Evolutionary conservation across 371 early-diverging fungal genomes (phyloP).

Genomic region (Syncephalastrum racemosum): DNA sequence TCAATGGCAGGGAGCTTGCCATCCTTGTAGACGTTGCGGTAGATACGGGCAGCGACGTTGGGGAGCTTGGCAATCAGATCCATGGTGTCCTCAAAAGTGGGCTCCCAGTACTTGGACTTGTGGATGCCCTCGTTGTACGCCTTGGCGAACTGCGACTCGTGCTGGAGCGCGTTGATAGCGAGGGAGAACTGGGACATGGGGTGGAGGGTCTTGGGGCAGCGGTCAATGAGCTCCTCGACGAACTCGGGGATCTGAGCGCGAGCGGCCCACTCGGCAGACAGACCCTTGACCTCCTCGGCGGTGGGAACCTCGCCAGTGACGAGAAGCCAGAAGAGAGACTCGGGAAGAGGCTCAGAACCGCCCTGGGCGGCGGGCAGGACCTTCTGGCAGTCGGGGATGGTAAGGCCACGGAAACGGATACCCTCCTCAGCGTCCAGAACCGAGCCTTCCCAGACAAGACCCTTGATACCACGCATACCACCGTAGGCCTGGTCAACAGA

Average conservation of each 20-base stretch:
- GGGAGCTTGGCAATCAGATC: constrained; percentile 98
- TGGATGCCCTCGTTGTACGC: constrained; percentile 93
- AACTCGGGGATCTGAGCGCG: constrained; percentile 88
- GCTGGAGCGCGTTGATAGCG: constrained; percentile 95
- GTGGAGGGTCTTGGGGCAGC: constrained; percentile 97
- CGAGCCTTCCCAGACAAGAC: constrained; percentile 97
- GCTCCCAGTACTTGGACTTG: constrained; percentile 97
- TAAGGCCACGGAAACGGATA: constrained; percentile 96
- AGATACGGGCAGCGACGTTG: constrained; percentile 95
- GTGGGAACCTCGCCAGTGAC: constrained; percentile 98
- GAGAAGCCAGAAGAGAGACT: constrained; percentile 97
- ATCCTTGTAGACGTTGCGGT: constrained; percentile 97
- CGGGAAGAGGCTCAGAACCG: constrained; percentile 94
- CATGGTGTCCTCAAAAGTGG: constrained; percentile 95
- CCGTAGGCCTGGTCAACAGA: constrained; percentile 98
- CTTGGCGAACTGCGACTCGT: constrained; percentile 94
- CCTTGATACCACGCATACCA: constrained; percentile 99
- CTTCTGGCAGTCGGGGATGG: constrained; percentile 96
- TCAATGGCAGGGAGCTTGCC: constrained; percentile 88
- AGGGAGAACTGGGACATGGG: constrained; percentile 98
- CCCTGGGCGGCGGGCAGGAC: constrained; percentile 84
- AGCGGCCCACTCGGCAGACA: constrained; percentile 96
- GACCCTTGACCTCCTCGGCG: constrained; percentile 83
- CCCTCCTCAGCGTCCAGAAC: constrained; percentile 98
- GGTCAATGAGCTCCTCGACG: constrained; percentile 95